Evolutionary conservation across 768 basidiomycete species (phyloP).

Genomic region (Pleurotus pulmonarius): DNA sequence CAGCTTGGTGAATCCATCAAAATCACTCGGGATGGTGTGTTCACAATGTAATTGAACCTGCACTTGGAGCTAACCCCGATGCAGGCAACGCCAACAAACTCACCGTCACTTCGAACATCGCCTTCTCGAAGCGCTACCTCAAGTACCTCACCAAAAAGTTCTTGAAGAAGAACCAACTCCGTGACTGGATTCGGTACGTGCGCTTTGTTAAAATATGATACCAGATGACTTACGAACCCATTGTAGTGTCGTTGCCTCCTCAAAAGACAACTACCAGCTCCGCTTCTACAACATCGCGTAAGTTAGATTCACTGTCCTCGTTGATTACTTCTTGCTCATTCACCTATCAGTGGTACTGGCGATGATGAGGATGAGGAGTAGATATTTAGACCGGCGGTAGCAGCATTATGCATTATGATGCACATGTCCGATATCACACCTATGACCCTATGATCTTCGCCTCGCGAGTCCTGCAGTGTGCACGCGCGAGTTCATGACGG

Average conservation of each 20-base stretch:
- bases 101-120: slow-evolving; percentile 79
- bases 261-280: slow-evolving; percentile 92
- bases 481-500: no score
- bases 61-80: not conserved
- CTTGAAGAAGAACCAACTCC: slow-evolving; percentile 94
- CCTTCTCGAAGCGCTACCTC: slow-evolving; percentile 95
- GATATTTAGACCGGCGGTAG: not conserved
- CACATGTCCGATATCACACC: not conserved
- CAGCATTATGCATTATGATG: not conserved
- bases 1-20: slow-evolving; percentile 89
- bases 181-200: slow-evolving; percentile 90
- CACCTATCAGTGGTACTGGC: slow-evolving; percentile 23
- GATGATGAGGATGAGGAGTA: slow-evolving; percentile 34
- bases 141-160: slow-evolving; percentile 99
- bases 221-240: slow-evolving; percentile 1
- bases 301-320: slow-evolving; percentile 22
- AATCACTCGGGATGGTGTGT: slow-evolving; percentile 81
- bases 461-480: no score
- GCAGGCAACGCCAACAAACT: slow-evolving; percentile 71
- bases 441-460: not conserved
- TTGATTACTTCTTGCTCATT: slow-evolving; percentile 8
- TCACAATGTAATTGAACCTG: not conserved
- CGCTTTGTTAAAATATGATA: not conserved
- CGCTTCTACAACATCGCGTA: slow-evolving; percentile 93
- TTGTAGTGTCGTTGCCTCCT: slow-evolving; percentile 81